Conservation (phyloP, 257 asterid genomes). For the Striga asiatica region DNA sequence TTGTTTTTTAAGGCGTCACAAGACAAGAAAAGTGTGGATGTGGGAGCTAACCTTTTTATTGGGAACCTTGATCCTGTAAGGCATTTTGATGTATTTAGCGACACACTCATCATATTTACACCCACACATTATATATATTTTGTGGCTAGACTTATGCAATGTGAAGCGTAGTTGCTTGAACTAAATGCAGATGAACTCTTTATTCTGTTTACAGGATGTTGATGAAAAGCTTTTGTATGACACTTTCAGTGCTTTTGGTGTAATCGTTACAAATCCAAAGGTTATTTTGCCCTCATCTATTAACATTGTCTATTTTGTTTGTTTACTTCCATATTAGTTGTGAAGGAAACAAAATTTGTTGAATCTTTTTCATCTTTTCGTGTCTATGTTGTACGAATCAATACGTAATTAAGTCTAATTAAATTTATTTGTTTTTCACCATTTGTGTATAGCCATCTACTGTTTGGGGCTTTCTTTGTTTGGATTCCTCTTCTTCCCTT, state of each 20-base stretch:
- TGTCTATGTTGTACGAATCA: background rate
- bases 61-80: conserved; percentile 99
- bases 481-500: background rate
- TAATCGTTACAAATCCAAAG: conserved; percentile 93
- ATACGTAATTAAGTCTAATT: background rate
- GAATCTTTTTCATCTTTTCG: background rate
- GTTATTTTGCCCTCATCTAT: conserved; percentile 22
- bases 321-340: background rate
- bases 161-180: background rate
- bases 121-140: background rate
- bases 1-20: conserved; percentile 68
- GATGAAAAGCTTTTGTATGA: conserved; percentile 96
- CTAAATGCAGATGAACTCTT: background rate
- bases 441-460: background rate
- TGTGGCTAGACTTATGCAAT: background rate
- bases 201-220: conserved; percentile 62
- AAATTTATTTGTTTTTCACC: background rate
- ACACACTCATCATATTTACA: background rate
- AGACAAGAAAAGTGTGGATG: conserved; percentile 92
- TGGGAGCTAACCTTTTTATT: conserved; percentile 93
- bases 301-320: background rate
- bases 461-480: background rate
- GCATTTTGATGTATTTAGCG: background rate
- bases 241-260: conserved; percentile 92
- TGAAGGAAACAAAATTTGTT: background rate